Evolutionary conservation across 2,329 filamentous ascomycete genomes (phyloP).

Genomic region (Colletotrichum spaethianum): DNA sequence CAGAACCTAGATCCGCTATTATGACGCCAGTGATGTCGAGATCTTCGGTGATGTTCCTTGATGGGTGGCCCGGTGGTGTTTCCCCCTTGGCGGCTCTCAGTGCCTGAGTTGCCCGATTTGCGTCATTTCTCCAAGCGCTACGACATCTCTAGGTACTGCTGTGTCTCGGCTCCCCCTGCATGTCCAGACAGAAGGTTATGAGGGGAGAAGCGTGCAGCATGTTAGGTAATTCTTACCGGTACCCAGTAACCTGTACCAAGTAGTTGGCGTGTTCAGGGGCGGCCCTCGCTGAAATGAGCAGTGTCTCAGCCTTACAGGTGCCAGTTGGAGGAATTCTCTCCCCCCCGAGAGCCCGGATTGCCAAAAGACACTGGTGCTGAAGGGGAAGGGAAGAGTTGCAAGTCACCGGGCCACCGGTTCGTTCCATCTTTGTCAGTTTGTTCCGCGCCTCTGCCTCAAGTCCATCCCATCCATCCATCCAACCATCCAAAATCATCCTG

Average conservation of each 20-base stretch:
- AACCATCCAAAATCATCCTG: not conserved
- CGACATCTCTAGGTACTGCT: not conserved
- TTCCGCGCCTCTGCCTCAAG: not conserved
- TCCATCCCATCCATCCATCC: not conserved
- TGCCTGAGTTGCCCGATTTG: not conserved
- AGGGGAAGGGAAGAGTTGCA: not conserved
- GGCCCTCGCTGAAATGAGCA: not conserved
- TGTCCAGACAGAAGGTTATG: too few relatives aligned
- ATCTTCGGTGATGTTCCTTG: conserved; percentile 2
- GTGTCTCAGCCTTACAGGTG: not conserved
- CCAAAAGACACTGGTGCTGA: too few relatives aligned
- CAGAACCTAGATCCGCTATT: conserved; percentile 22
- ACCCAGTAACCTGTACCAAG: too few relatives aligned
- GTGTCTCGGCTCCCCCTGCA: not conserved
- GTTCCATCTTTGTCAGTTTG: conserved; percentile 1
- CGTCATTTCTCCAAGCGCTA: not conserved
- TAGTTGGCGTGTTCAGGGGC: not conserved
- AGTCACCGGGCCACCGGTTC: conserved; percentile 32
- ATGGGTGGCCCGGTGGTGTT: not conserved
- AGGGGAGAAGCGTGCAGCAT: too few relatives aligned
- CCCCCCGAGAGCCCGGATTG: too few relatives aligned
- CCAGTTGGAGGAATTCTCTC: not conserved
- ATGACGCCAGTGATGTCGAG: conserved; percentile 40
- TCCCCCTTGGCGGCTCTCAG: not conserved
- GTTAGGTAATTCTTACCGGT: too few relatives aligned